Conservation (phyloP, 495 filamentous ascomycete genomes). For the Chaetomium fimeti region DNA sequence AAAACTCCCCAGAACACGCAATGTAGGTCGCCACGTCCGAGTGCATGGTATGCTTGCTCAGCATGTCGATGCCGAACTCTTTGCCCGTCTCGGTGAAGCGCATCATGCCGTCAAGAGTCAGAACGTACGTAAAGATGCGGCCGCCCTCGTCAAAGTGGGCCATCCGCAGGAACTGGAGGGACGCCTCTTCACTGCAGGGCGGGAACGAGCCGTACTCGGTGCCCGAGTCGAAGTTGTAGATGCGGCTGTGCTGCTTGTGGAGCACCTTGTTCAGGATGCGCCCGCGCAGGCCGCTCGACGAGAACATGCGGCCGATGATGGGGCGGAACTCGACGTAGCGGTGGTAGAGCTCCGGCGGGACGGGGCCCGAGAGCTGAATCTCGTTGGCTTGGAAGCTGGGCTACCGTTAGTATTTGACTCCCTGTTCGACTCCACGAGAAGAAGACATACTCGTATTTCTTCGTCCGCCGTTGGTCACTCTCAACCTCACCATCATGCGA, state of each 20-base stretch:
- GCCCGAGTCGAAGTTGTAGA: constrained; percentile 79
- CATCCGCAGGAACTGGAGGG: constrained; percentile 78
- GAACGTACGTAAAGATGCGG: constrained; percentile 85
- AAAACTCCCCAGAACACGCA: constrained; percentile 90
- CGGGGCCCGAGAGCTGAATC: constrained; percentile 80
- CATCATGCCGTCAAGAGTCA: constrained; percentile 80
- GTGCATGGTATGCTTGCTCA: constrained; percentile 95
- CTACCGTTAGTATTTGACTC: constrained; percentile 12
- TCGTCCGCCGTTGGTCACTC: constrained; percentile 46
- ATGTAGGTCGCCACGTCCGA: constrained; percentile 86
- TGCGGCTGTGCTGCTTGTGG: constrained; percentile 81
- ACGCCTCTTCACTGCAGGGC: constrained; percentile 58
- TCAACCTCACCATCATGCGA: constrained; percentile 21
- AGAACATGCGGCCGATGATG: constrained; percentile 87
- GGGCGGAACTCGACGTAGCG: constrained; percentile 90
- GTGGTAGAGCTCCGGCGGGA: constrained; percentile 76
- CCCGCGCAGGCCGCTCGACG: constrained; percentile 68
- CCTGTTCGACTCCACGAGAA: background rate
- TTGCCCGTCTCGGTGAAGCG: constrained; percentile 94
- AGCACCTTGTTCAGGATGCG: constrained; percentile 77
- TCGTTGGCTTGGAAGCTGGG: constrained; percentile 88
- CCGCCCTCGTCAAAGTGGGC: constrained; percentile 81
- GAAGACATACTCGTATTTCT: constrained; percentile 67
- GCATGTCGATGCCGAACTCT: constrained; percentile 87
- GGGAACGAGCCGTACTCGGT: constrained; percentile 64